Evolutionary conservation across 192 early-diverging fungal genomes (phyloP).

Genomic region (Kickxella alabastrina): DNA sequence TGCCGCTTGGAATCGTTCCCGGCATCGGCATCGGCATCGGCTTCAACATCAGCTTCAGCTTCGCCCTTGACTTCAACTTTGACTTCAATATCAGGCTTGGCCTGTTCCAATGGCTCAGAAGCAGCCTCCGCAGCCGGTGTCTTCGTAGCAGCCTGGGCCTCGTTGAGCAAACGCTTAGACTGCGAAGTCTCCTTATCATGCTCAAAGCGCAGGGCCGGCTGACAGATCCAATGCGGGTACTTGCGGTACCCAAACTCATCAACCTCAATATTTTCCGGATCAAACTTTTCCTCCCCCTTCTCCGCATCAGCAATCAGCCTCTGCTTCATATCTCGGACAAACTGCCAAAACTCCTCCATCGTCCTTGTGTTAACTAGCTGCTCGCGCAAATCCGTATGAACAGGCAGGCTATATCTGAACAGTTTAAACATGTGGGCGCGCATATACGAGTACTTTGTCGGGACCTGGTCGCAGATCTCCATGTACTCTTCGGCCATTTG

Average conservation of each 20-base stretch:
- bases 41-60: too few relatives aligned
- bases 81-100: too few relatives aligned
- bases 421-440: slow-evolving; percentile 94
- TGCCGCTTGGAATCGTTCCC: too few relatives aligned
- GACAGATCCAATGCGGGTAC: slow-evolving; percentile 61
- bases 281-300: slow-evolving; percentile 11
- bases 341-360: slow-evolving; percentile 56
- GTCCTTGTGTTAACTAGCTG: slow-evolving; percentile 59
- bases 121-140: neutral
- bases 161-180: slow-evolving; percentile 46
- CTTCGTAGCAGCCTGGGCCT: slow-evolving; percentile 2
- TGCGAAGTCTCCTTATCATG: slow-evolving; percentile 44
- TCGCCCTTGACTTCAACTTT: too few relatives aligned
- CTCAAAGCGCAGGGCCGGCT: slow-evolving; percentile 56
- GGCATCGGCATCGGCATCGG: too few relatives aligned
- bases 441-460: slow-evolving; percentile 64
- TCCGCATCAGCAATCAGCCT: slow-evolving; percentile 24
- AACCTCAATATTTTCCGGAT: slow-evolving; percentile 16
- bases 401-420: slow-evolving; percentile 68
- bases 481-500: slow-evolving; percentile 86
- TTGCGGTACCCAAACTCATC: slow-evolving; percentile 51
- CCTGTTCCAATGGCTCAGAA: neutral
- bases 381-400: slow-evolving; percentile 77
- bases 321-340: slow-evolving; percentile 51
- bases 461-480: slow-evolving; percentile 68